These are phyloP conservation scores for Euphorbia peplus DNA, from an alignment of 345 rosid genomes.

Conservation along the genomic window DNA sequence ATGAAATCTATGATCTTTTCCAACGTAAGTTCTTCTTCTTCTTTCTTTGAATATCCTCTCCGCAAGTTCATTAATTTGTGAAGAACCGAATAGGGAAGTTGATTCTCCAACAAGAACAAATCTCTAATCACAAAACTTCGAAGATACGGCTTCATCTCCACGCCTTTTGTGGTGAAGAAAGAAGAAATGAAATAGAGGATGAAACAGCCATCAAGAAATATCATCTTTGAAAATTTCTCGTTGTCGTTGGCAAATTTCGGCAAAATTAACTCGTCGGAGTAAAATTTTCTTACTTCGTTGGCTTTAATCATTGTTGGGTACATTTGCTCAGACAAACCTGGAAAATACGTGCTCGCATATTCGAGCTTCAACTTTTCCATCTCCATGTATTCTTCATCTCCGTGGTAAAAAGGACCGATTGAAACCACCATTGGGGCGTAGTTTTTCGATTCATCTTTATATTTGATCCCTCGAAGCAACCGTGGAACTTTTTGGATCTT, in stretches of 20 bases:
- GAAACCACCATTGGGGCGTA: constrained; percentile 8
- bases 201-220: constrained; percentile 9
- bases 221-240: neutral
- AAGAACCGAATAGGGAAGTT: too few relatives aligned
- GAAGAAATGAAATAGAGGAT: neutral
- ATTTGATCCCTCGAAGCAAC: neutral
- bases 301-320: neutral
- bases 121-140: too few relatives aligned
- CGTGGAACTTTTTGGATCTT: constrained; percentile 2
- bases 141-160: neutral
- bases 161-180: neutral
- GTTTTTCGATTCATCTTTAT: neutral
- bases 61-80: too few relatives aligned
- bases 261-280: neutral
- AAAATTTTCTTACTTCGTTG: neutral
- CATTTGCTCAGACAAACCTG: neutral
- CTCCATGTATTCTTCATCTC: neutral
- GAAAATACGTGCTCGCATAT: neutral
- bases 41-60: too few relatives aligned
- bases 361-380: neutral
- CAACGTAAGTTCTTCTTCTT: too few relatives aligned
- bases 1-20: too few relatives aligned
- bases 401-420: constrained; percentile 21
- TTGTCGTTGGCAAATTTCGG: neutral
- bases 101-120: too few relatives aligned